A percentile compares a stretch with the other conserved stretches of the same genome.
Conservation (phyloP, 208 protist species). For the Tritrichomonas foetus region DNA sequence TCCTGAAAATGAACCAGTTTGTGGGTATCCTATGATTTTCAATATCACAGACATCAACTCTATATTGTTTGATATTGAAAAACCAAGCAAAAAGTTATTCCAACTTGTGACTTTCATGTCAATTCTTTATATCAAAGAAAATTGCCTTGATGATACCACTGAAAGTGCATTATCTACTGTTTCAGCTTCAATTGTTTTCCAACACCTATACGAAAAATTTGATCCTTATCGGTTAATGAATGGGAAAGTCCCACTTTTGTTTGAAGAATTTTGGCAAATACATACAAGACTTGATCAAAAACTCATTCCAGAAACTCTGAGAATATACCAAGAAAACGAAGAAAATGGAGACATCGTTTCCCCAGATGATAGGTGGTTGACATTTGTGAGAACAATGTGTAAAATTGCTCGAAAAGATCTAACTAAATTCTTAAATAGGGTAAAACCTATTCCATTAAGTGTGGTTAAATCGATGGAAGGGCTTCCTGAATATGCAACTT, state of each 20-base stretch:
- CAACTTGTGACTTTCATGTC: not conserved
- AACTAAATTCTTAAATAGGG: not conserved
- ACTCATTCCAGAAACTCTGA: not conserved
- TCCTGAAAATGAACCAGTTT: not conserved
- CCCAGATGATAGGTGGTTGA: conserved; percentile 22
- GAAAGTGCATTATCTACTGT: not conserved
- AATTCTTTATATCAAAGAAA: not conserved
- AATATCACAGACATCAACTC: not conserved
- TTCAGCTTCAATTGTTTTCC: not conserved
- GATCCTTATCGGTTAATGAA: not conserved
- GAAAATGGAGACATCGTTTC: too few relatives aligned
- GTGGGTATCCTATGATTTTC: conserved; percentile 1
- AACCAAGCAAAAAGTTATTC: not conserved
- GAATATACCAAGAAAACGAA: not conserved
- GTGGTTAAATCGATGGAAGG: not conserved
- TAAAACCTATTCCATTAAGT: not conserved
- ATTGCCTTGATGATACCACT: not conserved
- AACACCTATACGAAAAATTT: not conserved
- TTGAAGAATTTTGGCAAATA: not conserved
- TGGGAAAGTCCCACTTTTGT: not conserved
- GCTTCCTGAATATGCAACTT: not conserved
- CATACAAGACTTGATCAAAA: not conserved
- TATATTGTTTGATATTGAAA: not conserved
- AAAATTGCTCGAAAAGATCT: not conserved
- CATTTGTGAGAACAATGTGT: not conserved